A percentile compares a stretch with the other conserved stretches of the same genome.
Evolutionary conservation across 2,329 filamentous ascomycete genomes (phyloP).

Genomic region (Clonostachys sp.): DNA sequence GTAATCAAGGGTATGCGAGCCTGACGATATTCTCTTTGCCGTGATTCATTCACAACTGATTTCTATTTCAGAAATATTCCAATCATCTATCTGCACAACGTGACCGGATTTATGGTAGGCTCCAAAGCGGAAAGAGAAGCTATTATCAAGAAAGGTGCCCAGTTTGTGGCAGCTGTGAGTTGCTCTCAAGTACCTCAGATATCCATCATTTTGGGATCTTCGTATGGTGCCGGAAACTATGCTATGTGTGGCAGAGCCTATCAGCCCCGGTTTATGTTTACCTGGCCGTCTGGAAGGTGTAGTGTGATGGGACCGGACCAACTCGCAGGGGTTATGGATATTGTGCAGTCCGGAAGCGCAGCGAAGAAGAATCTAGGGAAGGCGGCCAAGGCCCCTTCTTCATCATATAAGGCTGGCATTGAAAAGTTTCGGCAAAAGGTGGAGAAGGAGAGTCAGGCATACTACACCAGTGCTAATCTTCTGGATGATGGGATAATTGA

Average conservation of each 20-base stretch:
- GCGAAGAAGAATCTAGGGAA: conserved; percentile 10
- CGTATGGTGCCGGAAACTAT: conserved; percentile 40
- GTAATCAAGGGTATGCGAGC: conserved; percentile 24
- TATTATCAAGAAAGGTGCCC: conserved; percentile 37
- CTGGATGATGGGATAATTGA: conserved; percentile 23
- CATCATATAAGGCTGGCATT: background rate
- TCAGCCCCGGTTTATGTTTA: conserved; percentile 32
- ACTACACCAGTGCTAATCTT: conserved; percentile 11
- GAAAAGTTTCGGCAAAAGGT: conserved; percentile 9
- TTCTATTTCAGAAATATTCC: conserved; percentile 14
- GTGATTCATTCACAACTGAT: too few relatives aligned
- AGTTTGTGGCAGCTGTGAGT: conserved; percentile 36
- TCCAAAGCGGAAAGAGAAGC: conserved; percentile 33
- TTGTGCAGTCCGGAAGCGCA: conserved; percentile 7
- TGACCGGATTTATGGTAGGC: conserved; percentile 43
- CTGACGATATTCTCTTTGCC: too few relatives aligned
- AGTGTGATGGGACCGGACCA: conserved; percentile 16
- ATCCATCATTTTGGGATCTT: conserved; percentile 34
- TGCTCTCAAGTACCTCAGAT: conserved; percentile 37
- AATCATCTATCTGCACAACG: conserved; percentile 39
- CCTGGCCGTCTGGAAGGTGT: conserved; percentile 11
- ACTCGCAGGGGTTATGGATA: conserved; percentile 13
- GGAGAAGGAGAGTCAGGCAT: conserved; percentile 10
- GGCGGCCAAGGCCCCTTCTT: too few relatives aligned
- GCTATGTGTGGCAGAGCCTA: conserved; percentile 38